These are phyloP conservation scores for Nannochloropsis salina DNA, from an alignment of 108 stramenopile genomes.

Conservation along the genomic window DNA sequence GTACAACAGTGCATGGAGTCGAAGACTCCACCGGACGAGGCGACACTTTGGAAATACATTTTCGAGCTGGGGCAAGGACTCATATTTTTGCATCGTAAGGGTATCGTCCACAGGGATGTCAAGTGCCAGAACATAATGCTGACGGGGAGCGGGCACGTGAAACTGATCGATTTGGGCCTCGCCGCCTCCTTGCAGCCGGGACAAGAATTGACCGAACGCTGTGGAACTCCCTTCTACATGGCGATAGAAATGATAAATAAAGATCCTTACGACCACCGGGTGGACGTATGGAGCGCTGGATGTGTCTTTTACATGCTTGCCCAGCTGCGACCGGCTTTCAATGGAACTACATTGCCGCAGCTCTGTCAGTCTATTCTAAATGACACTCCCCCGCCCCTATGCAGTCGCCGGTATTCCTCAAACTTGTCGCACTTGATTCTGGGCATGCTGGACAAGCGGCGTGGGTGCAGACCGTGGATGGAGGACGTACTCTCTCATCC, in stretches of 20 bases:
- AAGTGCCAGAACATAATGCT: conserved; percentile 17
- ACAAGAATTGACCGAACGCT: neutral
- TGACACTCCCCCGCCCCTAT: neutral
- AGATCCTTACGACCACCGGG: conserved; percentile 63
- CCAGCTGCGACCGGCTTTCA: neutral
- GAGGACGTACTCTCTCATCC: neutral
- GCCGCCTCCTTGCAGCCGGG: neutral
- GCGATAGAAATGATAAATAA: conserved; percentile 64
- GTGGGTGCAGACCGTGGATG: neutral
- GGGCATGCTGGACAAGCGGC: neutral
- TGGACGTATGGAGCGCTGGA: conserved; percentile 63
- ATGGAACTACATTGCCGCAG: conserved; percentile 8
- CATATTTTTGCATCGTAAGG: neutral
- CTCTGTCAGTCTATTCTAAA: neutral
- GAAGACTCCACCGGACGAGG: neutral
- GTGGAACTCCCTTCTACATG: conserved; percentile 68
- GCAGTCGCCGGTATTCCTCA: neutral
- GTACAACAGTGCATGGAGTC: neutral
- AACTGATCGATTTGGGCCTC: neutral
- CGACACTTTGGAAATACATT: neutral
- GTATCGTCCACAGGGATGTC: neutral
- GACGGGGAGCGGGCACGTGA: neutral
- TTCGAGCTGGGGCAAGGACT: neutral
- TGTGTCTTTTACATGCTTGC: conserved; percentile 56
- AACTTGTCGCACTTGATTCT: conserved; percentile 14